phyloP scores from a whole-genome alignment of 2,329 filamentous ascomycete genomes.

The Lecanicillium sp. region DNA sequence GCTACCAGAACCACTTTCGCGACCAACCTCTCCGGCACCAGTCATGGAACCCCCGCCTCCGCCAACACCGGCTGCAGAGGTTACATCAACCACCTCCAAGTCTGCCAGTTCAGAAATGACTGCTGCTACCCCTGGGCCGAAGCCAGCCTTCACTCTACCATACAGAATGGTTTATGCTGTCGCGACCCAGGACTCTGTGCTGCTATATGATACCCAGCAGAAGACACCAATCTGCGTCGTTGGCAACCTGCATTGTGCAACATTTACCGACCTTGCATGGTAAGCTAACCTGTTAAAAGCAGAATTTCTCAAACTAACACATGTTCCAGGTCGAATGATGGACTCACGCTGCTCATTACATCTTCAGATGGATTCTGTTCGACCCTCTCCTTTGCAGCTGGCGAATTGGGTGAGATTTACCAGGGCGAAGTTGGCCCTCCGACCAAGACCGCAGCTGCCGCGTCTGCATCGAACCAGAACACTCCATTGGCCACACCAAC shows the following conservation, averaged over 20 bases:
- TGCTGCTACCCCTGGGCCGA: slow-evolving; percentile 50
- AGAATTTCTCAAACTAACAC: slow-evolving; percentile 22
- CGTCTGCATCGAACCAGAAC: slow-evolving; percentile 51
- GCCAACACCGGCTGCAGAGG: slow-evolving; percentile 46
- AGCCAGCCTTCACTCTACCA: slow-evolving; percentile 72
- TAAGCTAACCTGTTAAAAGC: slow-evolving; percentile 39
- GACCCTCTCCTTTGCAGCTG: slow-evolving; percentile 72
- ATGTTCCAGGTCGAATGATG: slow-evolving; percentile 42
- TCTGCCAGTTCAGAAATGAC: slow-evolving; percentile 37
- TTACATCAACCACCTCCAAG: slow-evolving; percentile 47
- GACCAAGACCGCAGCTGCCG: slow-evolving; percentile 32
- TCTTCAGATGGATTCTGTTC: slow-evolving; percentile 98
- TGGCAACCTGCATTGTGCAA: slow-evolving; percentile 94
- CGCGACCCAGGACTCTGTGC: slow-evolving; percentile 89
- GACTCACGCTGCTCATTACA: slow-evolving; percentile 70
- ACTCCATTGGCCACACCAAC: slow-evolving; percentile 69
- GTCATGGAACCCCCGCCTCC: slow-evolving; percentile 80
- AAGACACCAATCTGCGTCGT: slow-evolving; percentile 89
- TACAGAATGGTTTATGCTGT: slow-evolving; percentile 97
- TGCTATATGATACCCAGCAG: slow-evolving; percentile 96
- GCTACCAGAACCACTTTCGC: slow-evolving; percentile 74
- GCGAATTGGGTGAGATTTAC: slow-evolving; percentile 80
- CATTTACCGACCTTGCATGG: slow-evolving; percentile 95
- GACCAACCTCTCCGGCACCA: slow-evolving; percentile 49
- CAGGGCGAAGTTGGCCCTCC: slow-evolving; percentile 57